A percentile compares a stretch with the other conserved stretches of the same genome.
phyloP scores from a whole-genome alignment of 169 alveolate genomes.

The Plasmodium blacklocki region DNA sequence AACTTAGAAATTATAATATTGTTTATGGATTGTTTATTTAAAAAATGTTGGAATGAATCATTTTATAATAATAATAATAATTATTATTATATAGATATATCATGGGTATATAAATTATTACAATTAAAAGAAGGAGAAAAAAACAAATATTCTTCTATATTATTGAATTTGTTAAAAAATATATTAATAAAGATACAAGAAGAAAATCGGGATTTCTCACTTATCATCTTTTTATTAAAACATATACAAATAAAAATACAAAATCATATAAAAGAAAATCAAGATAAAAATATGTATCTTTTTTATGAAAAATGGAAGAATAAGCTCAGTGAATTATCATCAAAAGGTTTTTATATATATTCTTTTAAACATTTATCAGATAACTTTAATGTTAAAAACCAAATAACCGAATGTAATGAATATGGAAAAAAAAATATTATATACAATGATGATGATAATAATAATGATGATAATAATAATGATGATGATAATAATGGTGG shows the following conservation, averaged over 20 bases:
- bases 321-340: not conserved
- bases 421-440: too few relatives aligned
- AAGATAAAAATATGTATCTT: not conserved
- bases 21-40: slow-evolving; percentile 36
- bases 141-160: not conserved
- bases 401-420: too few relatives aligned
- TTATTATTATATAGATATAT: slow-evolving; percentile 2
- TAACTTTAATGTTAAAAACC: too few relatives aligned
- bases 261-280: slow-evolving; percentile 13
- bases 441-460: too few relatives aligned
- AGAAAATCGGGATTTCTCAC: not conserved
- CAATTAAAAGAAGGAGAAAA: slow-evolving; percentile 2
- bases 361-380: too few relatives aligned
- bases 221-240: slow-evolving; percentile 4
- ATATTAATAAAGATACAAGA: slow-evolving; percentile 9
- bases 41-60: not conserved
- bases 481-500: not conserved
- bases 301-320: slow-evolving; percentile 1
- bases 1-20: slow-evolving; percentile 6
- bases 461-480: too few relatives aligned
- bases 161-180: slow-evolving; percentile 7
- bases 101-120: slow-evolving; percentile 29
- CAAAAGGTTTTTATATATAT: too few relatives aligned
- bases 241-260: slow-evolving; percentile 8
- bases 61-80: not conserved